Percentiles rank a stretch among this genome's conserved stretches.
Conservation (phyloP, 176 grass and related monocot genomes). For the Thalia dealbata region DNA sequence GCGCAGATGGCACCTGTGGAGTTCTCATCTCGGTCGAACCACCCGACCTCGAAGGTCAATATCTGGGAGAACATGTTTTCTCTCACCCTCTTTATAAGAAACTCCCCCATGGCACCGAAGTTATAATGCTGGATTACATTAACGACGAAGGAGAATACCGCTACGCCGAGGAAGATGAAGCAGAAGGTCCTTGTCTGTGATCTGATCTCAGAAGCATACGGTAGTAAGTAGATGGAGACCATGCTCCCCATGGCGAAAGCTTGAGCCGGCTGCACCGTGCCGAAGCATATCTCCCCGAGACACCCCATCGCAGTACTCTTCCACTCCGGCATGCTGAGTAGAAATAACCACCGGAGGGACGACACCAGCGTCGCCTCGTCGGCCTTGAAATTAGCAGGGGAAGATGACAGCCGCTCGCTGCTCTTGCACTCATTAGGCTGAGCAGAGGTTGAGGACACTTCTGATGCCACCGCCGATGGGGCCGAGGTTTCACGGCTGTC, state of each 20-base stretch:
- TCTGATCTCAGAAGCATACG: background rate
- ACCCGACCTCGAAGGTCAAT: background rate
- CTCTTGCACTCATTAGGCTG: background rate
- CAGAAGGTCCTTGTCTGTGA: background rate
- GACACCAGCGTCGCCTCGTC: no score
- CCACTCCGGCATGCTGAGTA: background rate
- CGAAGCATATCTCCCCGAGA: background rate
- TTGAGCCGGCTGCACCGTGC: background rate
- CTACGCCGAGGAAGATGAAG: background rate
- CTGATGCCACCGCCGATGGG: background rate
- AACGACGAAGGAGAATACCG: background rate
- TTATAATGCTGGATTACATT: slow-evolving; percentile 4
- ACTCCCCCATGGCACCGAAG: slow-evolving; percentile 5
- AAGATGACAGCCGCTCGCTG: background rate
- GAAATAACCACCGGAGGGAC: background rate
- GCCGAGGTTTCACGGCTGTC: background rate
- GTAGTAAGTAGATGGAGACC: background rate
- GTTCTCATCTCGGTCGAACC: background rate
- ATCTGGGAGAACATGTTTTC: background rate
- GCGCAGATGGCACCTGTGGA: background rate
- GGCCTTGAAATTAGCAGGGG: no score
- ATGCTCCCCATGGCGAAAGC: background rate
- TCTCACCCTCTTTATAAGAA: slow-evolving; percentile 2
- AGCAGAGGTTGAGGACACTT: background rate
- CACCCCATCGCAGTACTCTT: background rate